Evolutionary conservation across 2,329 filamentous ascomycete genomes (phyloP), one percentile per base, ranked within the genome.

Genomic region (Neoscytalidium dimidiatum): DNA sequence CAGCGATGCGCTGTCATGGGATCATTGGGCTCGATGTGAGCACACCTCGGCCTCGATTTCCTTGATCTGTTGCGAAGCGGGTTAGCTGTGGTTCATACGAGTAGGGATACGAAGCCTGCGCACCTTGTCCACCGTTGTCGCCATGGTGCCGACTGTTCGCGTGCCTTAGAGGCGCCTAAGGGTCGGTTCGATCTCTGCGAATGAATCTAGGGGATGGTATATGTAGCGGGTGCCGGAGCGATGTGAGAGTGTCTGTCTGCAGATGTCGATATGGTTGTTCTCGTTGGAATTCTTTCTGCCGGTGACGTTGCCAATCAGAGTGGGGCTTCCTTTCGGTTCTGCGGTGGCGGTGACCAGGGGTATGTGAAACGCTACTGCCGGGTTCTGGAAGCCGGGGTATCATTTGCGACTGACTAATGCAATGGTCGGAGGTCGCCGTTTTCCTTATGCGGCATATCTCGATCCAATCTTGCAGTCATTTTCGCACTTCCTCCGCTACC

Each of bases 41-140:
- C 86, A 79, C 74, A 94, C 91, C 87, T 97, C 94, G 83, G 90
- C 82, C 91, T 97, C 94, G 80, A 97, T 92, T 75, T 94, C 92
- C 81, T 96, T 97, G 86, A 98, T 97, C 92, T 95, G 75, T 77
- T 68, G 66, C 67, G 48, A 68, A 67, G 64, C 69, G 68, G 71
- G 64, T 76, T 71, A 76, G 73, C 72, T 61, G n/a, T 21, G 46
- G 72, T 63, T 68, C 57, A 63, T 68, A 53, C 80, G 80, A 75
- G 67, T 41, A 35, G 51, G 38, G 38, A 43, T 62, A 46, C 29
- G n/a, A 61, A 31, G 46, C 49, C 53, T 41, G 74, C 85, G 71
- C 77, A 92, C 92, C 90, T 98, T 98, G 74, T 98, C 94, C 78
- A 97, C 93, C 46, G 94, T 98, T 67, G 94, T 98, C 85, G 94